Percentiles rank a stretch among this genome's conserved stretches.
Evolutionary conservation across 2,329 filamentous ascomycete species (phyloP).

Genomic region (Davidsoniella eucalypti): DNA sequence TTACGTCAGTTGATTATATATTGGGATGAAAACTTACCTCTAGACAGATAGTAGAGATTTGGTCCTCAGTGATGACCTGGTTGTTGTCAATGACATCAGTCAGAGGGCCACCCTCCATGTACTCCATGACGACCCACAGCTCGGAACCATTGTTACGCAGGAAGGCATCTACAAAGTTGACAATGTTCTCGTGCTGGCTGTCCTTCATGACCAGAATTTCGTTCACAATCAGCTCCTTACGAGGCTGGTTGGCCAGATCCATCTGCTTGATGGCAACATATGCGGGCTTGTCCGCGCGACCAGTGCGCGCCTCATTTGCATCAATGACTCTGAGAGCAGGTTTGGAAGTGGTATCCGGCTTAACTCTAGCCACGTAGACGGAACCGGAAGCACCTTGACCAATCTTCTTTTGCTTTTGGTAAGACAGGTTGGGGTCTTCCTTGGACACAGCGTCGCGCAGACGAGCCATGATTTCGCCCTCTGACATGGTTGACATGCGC

Average conservation of each 20-base stretch:
- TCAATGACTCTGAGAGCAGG: conserved; percentile 65
- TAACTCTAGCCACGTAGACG: conserved; percentile 93
- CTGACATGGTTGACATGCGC: conserved; percentile 96
- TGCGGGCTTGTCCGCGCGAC: conserved; percentile 24
- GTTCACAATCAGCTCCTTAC: conserved; percentile 97
- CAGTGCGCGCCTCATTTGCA: conserved; percentile 50
- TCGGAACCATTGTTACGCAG: conserved; percentile 86
- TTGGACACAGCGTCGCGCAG: conserved; percentile 89
- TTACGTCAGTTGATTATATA: not conserved
- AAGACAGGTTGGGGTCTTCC: conserved; percentile 84
- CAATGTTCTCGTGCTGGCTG: conserved; percentile 93
- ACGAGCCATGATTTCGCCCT: conserved; percentile 92
- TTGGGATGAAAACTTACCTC: conserved; percentile 45
- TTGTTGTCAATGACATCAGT: conserved; percentile 99
- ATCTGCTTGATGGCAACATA: conserved; percentile 99
- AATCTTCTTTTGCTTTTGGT: conserved; percentile 99
- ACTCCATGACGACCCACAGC: conserved; percentile 99
- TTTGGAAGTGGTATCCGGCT: conserved; percentile 67
- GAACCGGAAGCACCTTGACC: conserved; percentile 95
- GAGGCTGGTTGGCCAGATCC: conserved; percentile 91
- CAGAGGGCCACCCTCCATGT: conserved; percentile 94
- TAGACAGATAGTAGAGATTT: conserved; percentile 91
- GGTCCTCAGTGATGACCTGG: conserved; percentile 79
- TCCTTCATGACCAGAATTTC: conserved; percentile 99
- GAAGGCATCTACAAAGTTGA: conserved; percentile 96